phyloP scores from a whole-genome alignment of 2,329 filamentous ascomycete genomes.

The Nemania abortiva region DNA sequence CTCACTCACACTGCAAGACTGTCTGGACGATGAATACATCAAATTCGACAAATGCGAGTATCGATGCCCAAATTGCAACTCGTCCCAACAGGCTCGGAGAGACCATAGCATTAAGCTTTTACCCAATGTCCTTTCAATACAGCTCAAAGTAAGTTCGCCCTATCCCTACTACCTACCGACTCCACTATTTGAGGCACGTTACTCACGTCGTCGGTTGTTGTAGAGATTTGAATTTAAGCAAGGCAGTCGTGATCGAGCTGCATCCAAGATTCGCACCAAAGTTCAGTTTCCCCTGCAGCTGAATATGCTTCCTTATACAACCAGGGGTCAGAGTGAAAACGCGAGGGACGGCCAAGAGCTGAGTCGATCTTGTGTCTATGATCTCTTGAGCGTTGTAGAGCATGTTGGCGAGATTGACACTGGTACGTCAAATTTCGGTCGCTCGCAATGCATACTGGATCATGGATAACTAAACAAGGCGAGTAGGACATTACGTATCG shows the following conservation, averaged over 20 bases:
- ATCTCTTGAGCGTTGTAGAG: conserved; percentile 89
- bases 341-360: conserved; percentile 65
- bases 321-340: conserved; percentile 67
- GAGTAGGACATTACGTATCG: conserved; percentile 82
- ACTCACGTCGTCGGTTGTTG: conserved; percentile 11
- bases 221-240: conserved; percentile 80
- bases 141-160: conserved; percentile 78
- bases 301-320: conserved; percentile 92
- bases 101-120: conserved; percentile 86
- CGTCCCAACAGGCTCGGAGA: conserved; percentile 82
- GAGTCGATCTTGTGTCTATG: conserved; percentile 79
- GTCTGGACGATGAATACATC: conserved; percentile 87
- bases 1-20: conserved; percentile 74
- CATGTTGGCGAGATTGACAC: conserved; percentile 94
- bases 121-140: conserved; percentile 90
- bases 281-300: conserved; percentile 88
- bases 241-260: conserved; percentile 72
- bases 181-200: background rate
- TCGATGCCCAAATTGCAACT: conserved; percentile 83
- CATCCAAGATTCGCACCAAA: conserved; percentile 88
- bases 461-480: conserved; percentile 6
- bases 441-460: background rate
- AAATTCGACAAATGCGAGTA: conserved; percentile 90
- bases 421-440: conserved; percentile 55
- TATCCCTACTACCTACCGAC: background rate